Evolutionary conservation across 2,329 filamentous ascomycete species (phyloP), one percentile per base, ranked within the genome.

Genomic region (Cercospora berteroae): DNA sequence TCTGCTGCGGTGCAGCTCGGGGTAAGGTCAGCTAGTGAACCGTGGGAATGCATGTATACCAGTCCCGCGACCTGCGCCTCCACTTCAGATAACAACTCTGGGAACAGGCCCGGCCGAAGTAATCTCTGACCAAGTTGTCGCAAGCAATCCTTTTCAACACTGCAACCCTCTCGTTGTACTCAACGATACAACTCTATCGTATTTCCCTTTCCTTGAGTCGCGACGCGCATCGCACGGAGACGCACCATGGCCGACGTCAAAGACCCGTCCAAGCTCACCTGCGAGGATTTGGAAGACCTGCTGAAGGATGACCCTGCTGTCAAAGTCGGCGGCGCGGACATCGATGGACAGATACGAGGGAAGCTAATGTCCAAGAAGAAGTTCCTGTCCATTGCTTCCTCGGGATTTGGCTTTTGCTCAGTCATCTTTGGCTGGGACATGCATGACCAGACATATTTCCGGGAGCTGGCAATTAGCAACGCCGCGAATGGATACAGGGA

Each of bases 391-490:
- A 87, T 97, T 63, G 90, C 89, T n/a, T 80, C 87, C 50, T 86
- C 88, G 55, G 94, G 93, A 61, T 97, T 97, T 74, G 94, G 93
- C 63, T 97, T 97, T 84, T 97, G 94, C 83, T 95, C 91, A 20
- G 93, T 97, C 72, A 88, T 97, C 71, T 97, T 96, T 75, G 93
- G 94, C 78, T 97, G 94, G 94, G 93, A 97, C 80, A 96, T 97
- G 92, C 93, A 97, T 80, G 94, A 97, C 77, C 85, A 88, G 82
- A 96, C 92, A 10, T 97, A 97, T 79, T 89, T 92, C 78, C 88
- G 86, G 74, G 93, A 97, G 81, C 86, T 97, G 70, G 87, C 87
- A 75, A 90, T 97, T 79, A 95, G 92, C 81, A 97, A 96, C 81
- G 91, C 91, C 73, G 89, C 92, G 75, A 97, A 96, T 78, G 93